These are phyloP conservation scores for Linanthus parryae DNA, from an alignment of 148 eudicot genomes.

Conservation along the genomic window DNA sequence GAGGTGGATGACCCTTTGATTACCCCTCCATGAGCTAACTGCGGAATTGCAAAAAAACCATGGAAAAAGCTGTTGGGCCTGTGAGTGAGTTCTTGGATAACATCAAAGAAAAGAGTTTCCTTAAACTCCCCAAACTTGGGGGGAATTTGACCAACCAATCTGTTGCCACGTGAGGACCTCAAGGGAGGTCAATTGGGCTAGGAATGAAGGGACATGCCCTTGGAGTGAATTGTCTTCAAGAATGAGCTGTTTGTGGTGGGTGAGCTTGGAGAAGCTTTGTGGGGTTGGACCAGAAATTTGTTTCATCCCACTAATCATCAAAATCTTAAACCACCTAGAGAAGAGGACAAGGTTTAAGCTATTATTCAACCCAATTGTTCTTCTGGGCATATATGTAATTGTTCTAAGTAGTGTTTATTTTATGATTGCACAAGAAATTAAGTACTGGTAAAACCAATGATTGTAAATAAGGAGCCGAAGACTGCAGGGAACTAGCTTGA, in stretches of 20 bases:
- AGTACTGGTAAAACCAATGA: too few relatives aligned
- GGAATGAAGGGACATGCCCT: slow-evolving; percentile 53
- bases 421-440: too few relatives aligned
- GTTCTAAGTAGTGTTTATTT: too few relatives aligned
- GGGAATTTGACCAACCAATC: slow-evolving; percentile 55
- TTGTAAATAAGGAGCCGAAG: too few relatives aligned
- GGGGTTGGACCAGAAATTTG: slow-evolving; percentile 57
- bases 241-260: slow-evolving; percentile 54
- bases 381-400: too few relatives aligned
- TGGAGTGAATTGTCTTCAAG: slow-evolving; percentile 64
- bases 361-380: too few relatives aligned
- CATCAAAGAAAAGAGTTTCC: slow-evolving; percentile 41
- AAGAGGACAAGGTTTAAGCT: slow-evolving; percentile 62
- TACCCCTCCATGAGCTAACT: too few relatives aligned
- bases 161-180: slow-evolving; percentile 55
- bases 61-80: too few relatives aligned
- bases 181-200: slow-evolving; percentile 43
- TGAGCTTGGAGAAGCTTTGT: slow-evolving; percentile 34
- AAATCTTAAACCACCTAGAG: slow-evolving; percentile 47
- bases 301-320: slow-evolving; percentile 77
- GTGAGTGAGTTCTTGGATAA: slow-evolving; percentile 43
- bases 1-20: too few relatives aligned
- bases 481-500: too few relatives aligned
- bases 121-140: slow-evolving; percentile 42
- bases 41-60: too few relatives aligned